Conservation (phyloP, 1,139 yeast species). For the Zhuliangozyma parablackwelliae region DNA sequence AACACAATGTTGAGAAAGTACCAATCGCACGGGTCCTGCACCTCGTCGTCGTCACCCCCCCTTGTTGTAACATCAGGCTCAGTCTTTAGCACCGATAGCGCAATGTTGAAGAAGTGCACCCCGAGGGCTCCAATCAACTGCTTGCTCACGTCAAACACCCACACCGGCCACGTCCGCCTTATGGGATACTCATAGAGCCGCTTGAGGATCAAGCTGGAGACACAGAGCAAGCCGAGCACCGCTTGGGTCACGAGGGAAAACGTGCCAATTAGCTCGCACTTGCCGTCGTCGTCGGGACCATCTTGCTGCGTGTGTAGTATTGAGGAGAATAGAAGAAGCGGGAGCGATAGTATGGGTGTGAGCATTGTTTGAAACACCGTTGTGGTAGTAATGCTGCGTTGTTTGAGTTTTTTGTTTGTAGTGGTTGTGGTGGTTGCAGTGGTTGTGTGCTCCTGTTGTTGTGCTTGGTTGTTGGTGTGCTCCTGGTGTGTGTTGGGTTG, state of each 20-base stretch:
- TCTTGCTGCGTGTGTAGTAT: no score
- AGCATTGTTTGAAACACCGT: no score
- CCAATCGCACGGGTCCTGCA: conserved; percentile 76
- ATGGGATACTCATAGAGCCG: conserved; percentile 74
- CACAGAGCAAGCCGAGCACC: conserved; percentile 67
- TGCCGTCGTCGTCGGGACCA: conserved; percentile 15
- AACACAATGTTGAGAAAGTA: conserved; percentile 81
- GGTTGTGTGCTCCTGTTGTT: no score
- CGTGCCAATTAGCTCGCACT: conserved; percentile 70
- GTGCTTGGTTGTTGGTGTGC: no score
- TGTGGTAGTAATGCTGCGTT: no score
- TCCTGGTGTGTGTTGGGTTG: no score
- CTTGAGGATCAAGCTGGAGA: conserved; percentile 70
- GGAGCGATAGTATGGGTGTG: neutral
- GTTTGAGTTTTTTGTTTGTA: no score
- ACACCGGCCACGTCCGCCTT: conserved; percentile 79
- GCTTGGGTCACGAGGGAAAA: conserved; percentile 64
- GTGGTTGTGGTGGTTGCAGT: no score
- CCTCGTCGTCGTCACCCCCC: conserved; percentile 12
- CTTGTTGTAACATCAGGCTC: conserved; percentile 8
- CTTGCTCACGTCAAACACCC: conserved; percentile 87
- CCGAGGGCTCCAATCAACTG: conserved; percentile 86
- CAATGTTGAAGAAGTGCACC: conserved; percentile 75
- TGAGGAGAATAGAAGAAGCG: neutral
- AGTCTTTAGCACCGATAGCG: conserved; percentile 57